These are phyloP conservation scores for Cladosporium sp. DNA, from an alignment of 2,329 filamentous ascomycete species.

Conservation along the genomic window DNA sequence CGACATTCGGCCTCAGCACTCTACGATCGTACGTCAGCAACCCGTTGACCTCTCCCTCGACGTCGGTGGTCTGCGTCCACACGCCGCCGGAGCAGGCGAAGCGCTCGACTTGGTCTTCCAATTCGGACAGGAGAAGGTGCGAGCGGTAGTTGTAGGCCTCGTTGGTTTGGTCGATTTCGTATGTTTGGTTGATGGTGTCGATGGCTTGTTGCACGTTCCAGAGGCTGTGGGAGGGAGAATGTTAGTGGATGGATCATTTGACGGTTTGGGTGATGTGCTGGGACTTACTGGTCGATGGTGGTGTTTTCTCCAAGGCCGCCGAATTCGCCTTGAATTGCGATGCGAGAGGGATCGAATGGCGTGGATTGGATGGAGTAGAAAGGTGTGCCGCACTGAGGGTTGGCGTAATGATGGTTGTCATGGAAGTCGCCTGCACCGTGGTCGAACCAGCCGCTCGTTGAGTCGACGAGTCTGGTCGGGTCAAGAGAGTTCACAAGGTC, in stretches of 20 bases:
- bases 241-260: too few species aligned
- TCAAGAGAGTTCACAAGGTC: constrained; percentile 55
- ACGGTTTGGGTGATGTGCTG: too few species aligned
- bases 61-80: constrained; percentile 71
- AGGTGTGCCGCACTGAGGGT: constrained; percentile 66
- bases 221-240: constrained; percentile 39
- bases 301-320: constrained; percentile 65
- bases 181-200: constrained; percentile 60
- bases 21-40: constrained; percentile 48
- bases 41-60: constrained; percentile 71
- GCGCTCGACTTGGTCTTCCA: constrained; percentile 46
- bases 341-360: constrained; percentile 56
- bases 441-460: constrained; percentile 63
- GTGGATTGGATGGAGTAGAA: constrained; percentile 58
- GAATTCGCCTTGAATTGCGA: constrained; percentile 68
- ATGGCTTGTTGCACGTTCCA: constrained; percentile 62
- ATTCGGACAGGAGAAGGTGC: constrained; percentile 46
- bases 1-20: constrained; percentile 20
- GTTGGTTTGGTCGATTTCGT: constrained; percentile 58
- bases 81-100: constrained; percentile 64
- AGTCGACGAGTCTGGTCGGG: constrained; percentile 60
- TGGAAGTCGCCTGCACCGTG: constrained; percentile 64
- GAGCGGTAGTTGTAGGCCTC: constrained; percentile 65
- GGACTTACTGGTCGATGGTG: constrained; percentile 51
- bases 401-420: constrained; percentile 70